Conservation (phyloP, 768 basidiomycete species). For the Collybiopsis luxurians region DNA sequence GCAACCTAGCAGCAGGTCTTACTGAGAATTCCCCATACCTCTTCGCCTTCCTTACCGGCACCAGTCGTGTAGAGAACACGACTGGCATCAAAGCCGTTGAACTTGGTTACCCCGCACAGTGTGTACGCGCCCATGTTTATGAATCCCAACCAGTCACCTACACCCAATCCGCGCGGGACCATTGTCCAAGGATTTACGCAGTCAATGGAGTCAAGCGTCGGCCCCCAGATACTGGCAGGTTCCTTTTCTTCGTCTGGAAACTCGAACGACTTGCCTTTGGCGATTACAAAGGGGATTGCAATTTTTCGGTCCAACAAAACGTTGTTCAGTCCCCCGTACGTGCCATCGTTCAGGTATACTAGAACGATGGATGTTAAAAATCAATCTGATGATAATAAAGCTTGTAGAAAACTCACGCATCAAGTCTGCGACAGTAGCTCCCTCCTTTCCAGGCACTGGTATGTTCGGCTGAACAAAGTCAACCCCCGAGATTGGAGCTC, state of each 20-base stretch:
- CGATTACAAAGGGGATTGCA: neutral
- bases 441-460: too few species aligned
- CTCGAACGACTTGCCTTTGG: slow-evolving; percentile 12
- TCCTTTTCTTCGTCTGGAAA: slow-evolving; percentile 20
- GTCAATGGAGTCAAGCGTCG: slow-evolving; percentile 79
- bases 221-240: slow-evolving; percentile 67
- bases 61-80: slow-evolving; percentile 57
- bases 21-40: neutral
- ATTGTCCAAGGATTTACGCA: slow-evolving; percentile 52
- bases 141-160: slow-evolving; percentile 79
- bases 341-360: neutral
- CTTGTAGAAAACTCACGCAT: too few species aligned
- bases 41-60: neutral
- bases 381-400: too few species aligned
- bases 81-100: slow-evolving; percentile 64
- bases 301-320: neutral
- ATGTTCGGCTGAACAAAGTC: too few species aligned
- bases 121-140: slow-evolving; percentile 84
- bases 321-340: neutral
- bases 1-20: too few species aligned
- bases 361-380: neutral
- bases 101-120: slow-evolving; percentile 70
- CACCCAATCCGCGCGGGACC: slow-evolving; percentile 47
- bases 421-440: too few species aligned
- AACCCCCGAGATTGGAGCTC: neutral